Evolutionary conservation across 2,329 filamentous ascomycete species (phyloP), one percentile per base, ranked within the genome.

Genomic region (Fusarium sp.): DNA sequence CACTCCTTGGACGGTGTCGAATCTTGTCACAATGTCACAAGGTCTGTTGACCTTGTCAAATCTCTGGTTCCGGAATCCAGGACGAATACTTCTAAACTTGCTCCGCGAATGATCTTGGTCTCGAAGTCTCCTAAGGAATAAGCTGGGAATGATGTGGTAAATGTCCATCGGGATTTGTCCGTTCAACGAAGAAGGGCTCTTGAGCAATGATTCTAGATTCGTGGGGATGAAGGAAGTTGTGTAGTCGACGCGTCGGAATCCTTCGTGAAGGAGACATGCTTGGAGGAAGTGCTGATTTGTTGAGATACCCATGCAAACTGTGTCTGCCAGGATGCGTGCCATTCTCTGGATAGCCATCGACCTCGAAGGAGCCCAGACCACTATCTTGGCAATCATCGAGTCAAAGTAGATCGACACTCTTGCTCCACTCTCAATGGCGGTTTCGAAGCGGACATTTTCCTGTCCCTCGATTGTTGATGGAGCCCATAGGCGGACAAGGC

Each of bases 181-280:
- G 7, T 51, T 51, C 13, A 28, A 30, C 2, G 48, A 39, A 7
- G 34, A 27, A 11, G 48, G 48, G 27, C 13, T 41, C 48, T 54
- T 80, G 73, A 92, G 92, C 5, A 92, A 82, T 63, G 90, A 87
- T 6, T 85, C 83, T 47, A 85, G 84, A 68, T 92, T 87, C 66
- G 91, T 91, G 37, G 87, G 85, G 60, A 93, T 92, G 73, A 92
- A 93, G 2, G 90, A 90, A 0, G 91, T 93, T 73, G 92, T 90
- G 13, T 70, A 70, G 16, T 48, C 43, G 7, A 48, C 52, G 2
- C 53, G 56, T 34, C 44, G 56, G 71, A 93, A 93, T 66, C 87
- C 88, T 0, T 86, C 82, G 68, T 89, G 91, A n/a, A 85, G 84
- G 66, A 90, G 90, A 68, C 91, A 85, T 16, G 85, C 83, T 77